Conservation (phyloP, 2,329 filamentous ascomycete species). For the Pseudogymnoascus sp. region DNA sequence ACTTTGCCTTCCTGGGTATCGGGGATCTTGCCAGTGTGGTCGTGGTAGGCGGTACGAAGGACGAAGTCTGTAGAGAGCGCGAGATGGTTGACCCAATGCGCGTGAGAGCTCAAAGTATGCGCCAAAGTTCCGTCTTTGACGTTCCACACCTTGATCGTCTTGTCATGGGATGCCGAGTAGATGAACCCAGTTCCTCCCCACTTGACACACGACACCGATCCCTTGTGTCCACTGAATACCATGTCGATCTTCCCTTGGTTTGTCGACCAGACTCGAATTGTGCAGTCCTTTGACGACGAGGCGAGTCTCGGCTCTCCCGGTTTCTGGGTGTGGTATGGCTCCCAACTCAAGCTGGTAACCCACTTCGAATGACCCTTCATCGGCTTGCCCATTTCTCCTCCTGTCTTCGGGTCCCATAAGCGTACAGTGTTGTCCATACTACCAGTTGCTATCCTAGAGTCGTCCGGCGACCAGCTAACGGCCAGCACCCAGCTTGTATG, state of each 20-base stretch:
- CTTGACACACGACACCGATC: slow-evolving; percentile 78
- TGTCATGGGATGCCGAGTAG: slow-evolving; percentile 83
- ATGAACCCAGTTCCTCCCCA: slow-evolving; percentile 89
- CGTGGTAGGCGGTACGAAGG: slow-evolving; percentile 75
- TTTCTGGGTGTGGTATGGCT: slow-evolving; percentile 79
- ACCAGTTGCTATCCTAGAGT: slow-evolving; percentile 72
- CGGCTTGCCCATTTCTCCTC: slow-evolving; percentile 57
- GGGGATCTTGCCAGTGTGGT: slow-evolving; percentile 68
- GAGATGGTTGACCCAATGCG: slow-evolving; percentile 93
- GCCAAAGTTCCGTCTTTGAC: slow-evolving; percentile 68
- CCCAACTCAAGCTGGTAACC: slow-evolving; percentile 83
- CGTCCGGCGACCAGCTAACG: slow-evolving; percentile 81
- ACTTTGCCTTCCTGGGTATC: slow-evolving; percentile 60
- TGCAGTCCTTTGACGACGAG: slow-evolving; percentile 82
- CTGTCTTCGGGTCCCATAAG: slow-evolving; percentile 79
- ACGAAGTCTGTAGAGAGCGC: slow-evolving; percentile 90
- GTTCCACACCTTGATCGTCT: slow-evolving; percentile 88
- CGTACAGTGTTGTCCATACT: slow-evolving; percentile 90
- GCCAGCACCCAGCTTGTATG: slow-evolving; percentile 87
- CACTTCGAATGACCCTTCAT: slow-evolving; percentile 84
- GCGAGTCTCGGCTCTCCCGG: slow-evolving; percentile 69
- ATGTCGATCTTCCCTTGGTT: slow-evolving; percentile 71
- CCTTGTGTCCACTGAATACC: slow-evolving; percentile 81
- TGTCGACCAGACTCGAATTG: slow-evolving; percentile 78
- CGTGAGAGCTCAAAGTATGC: slow-evolving; percentile 72